Evolutionary conservation across 2,329 filamentous ascomycete genomes (phyloP), one percentile per base, ranked within the genome.

Genomic region (Claviceps lovelessii): DNA sequence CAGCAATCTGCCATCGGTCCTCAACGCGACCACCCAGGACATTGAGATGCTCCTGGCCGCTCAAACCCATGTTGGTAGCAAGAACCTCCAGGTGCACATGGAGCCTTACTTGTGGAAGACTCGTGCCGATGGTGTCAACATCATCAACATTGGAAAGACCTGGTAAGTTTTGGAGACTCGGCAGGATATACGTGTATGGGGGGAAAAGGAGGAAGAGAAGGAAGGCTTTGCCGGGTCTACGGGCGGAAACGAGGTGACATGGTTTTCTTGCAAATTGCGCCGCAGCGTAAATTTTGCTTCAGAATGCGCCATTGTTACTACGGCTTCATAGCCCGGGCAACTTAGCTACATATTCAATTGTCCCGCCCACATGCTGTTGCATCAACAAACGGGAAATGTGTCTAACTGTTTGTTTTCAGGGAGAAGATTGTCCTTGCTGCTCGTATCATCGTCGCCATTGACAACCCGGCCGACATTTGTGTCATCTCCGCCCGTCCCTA

Each of bases 91-190:
- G 83, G 88, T 94, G 73, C 90, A 97, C 82, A 97, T 96, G 90
- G 89, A 95, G 79, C 88, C 90, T 66, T 98, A 98, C 83, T 86
- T 98, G 71, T 98, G 91, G 91, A 98, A 98, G 87, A 95, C 90
- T 74, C 88, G 93, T 72, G 86, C 89, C 64, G 94, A 98, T 70
- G 93, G 93, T 78, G 86, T 98, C 80, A 98, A 98, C 76, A 83
- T 98, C 65, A 82, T 98, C 76, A 98, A 98, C 85, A 89, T 98
- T 76, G 90, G 91, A 81, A 98, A 98, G 89, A 98, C 93, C 77
- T 98, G 90, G 90, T 95, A 85, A 64, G 85, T 42, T 39, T 47
- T 31, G 0, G 13, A 15, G 11, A 41, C 4, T 5, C 37, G 10
- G 7, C 5, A 35, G 31, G 1, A n/a, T 11, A n/a, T n/a, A 15